A percentile compares a stretch with the other conserved stretches of the same genome.
Evolutionary conservation across 176 grass and related monocot species (phyloP).

Genomic region (Musa troglodytarum): DNA sequence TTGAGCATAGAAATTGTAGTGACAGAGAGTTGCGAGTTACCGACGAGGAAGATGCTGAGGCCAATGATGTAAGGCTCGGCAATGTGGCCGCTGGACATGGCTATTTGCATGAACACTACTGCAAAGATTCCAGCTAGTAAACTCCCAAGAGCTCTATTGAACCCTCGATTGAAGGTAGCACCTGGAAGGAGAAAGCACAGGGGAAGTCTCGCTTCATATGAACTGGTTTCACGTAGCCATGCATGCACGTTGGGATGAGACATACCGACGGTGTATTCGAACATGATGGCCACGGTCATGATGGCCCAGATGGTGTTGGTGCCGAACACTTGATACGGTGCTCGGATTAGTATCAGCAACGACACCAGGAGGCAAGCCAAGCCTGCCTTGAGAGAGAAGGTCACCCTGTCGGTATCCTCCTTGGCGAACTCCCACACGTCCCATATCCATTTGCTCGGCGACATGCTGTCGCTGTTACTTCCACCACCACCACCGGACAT

Average conservation of each 20-base stretch:
- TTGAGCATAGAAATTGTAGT: too few relatives aligned
- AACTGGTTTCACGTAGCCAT: too few relatives aligned
- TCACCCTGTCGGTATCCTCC: constrained; percentile 55
- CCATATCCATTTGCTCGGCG: constrained; percentile 47
- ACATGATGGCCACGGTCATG: constrained; percentile 71
- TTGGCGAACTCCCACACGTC: constrained; percentile 54
- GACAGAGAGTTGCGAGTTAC: constrained; percentile 13
- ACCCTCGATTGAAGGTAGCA: constrained; percentile 59
- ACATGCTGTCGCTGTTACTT: constrained; percentile 1
- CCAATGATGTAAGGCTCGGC: constrained; percentile 79
- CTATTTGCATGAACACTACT: constrained; percentile 54
- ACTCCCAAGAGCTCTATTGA: constrained; percentile 68
- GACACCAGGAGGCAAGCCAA: constrained; percentile 75
- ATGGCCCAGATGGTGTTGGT: constrained; percentile 67
- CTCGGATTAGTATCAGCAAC: constrained; percentile 59
- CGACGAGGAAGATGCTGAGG: constrained; percentile 61
- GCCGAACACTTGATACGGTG: constrained; percentile 58
- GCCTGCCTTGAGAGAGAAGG: constrained; percentile 62
- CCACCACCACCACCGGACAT: constrained; percentile 14
- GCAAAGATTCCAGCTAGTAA: constrained; percentile 65
- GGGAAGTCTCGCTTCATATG: neutral
- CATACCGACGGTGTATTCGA: constrained; percentile 78
- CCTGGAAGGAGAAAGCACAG: constrained; percentile 29
- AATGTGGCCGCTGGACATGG: constrained; percentile 47
- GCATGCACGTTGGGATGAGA: too few relatives aligned